Percentiles rank a stretch among this genome's conserved stretches.
Evolutionary conservation across 345 rosid species (phyloP).

Genomic region (Murraya paniculata): DNA sequence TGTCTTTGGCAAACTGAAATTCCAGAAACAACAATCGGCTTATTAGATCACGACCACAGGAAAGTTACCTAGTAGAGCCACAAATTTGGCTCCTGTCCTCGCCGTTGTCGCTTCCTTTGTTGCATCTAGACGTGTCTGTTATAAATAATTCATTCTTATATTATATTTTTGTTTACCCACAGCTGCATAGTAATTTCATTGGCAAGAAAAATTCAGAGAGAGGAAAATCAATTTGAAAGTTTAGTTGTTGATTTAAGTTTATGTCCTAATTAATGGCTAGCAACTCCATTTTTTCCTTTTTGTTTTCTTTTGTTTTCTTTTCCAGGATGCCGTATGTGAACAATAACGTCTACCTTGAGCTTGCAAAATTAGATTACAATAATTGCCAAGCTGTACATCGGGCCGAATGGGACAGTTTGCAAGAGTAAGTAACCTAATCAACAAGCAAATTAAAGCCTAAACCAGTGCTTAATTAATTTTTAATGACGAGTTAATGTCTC

Average conservation of each 20-base stretch:
- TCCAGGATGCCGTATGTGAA: slow-evolving; percentile 82
- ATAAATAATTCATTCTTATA: neutral
- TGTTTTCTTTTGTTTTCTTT: neutral
- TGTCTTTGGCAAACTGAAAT: neutral
- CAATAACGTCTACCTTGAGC: slow-evolving; percentile 64
- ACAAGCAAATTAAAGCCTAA: neutral
- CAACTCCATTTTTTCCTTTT: neutral
- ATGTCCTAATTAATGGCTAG: neutral
- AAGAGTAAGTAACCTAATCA: slow-evolving; percentile 41
- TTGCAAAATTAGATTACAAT: slow-evolving; percentile 86
- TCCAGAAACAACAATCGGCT: neutral
- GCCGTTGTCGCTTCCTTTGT: neutral
- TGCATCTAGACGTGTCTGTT: neutral
- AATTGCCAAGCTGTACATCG: slow-evolving; percentile 73
- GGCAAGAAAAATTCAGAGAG: neutral
- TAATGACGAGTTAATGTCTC: neutral
- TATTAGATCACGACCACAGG: neutral
- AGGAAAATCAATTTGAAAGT: neutral
- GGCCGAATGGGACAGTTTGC: slow-evolving; percentile 67
- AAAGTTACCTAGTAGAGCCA: neutral
- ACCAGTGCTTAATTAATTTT: too few relatives aligned
- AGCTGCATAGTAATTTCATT: neutral
- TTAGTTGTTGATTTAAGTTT: neutral
- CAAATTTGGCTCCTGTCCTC: neutral
- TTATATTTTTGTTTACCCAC: neutral